Conservation (phyloP, 1,284 basidiomycete species). For the Apiotrichum gracile region DNA sequence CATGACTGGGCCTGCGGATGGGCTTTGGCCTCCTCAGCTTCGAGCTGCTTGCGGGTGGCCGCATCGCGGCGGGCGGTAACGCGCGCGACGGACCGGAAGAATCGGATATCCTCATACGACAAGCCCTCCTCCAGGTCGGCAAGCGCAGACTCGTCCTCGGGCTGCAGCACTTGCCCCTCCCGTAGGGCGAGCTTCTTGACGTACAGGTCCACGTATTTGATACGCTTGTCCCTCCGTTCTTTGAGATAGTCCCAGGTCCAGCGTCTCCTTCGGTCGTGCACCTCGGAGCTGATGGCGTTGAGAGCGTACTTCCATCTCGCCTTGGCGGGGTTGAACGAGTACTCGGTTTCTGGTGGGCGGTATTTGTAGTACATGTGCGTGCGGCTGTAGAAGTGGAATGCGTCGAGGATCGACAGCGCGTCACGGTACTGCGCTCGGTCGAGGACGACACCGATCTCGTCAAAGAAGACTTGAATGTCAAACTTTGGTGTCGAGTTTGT, state of each 20-base stretch:
- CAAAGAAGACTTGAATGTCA: constrained; percentile 83
- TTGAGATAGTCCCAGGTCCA: constrained; percentile 94
- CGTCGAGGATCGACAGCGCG: constrained; percentile 85
- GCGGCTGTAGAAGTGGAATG: constrained; percentile 93
- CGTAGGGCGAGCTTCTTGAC: constrained; percentile 59
- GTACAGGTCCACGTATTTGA: constrained; percentile 72
- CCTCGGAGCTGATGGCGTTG: constrained; percentile 73
- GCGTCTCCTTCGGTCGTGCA: constrained; percentile 74
- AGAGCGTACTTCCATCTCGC: constrained; percentile 77
- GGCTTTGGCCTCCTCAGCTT: constrained; percentile 57
- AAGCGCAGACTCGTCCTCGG: constrained; percentile 60
- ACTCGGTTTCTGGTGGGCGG: constrained; percentile 60
- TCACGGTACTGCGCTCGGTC: constrained; percentile 96
- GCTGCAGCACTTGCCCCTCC: constrained; percentile 47
- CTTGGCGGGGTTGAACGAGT: constrained; percentile 60
- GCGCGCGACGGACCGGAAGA: constrained; percentile 93
- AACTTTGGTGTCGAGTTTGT: constrained; percentile 72
- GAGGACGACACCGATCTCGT: constrained; percentile 87
- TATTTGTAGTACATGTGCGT: constrained; percentile 83
- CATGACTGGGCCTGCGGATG: constrained; percentile 59
- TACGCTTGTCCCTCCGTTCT: constrained; percentile 79
- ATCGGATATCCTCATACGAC: constrained; percentile 91
- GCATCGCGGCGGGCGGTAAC: constrained; percentile 82
- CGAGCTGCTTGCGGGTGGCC: constrained; percentile 60
- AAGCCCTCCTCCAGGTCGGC: constrained; percentile 73